These are phyloP conservation scores for Hyphopichia fennica DNA, from an alignment of 1,139 yeast genomes.

Conservation along the genomic window DNA sequence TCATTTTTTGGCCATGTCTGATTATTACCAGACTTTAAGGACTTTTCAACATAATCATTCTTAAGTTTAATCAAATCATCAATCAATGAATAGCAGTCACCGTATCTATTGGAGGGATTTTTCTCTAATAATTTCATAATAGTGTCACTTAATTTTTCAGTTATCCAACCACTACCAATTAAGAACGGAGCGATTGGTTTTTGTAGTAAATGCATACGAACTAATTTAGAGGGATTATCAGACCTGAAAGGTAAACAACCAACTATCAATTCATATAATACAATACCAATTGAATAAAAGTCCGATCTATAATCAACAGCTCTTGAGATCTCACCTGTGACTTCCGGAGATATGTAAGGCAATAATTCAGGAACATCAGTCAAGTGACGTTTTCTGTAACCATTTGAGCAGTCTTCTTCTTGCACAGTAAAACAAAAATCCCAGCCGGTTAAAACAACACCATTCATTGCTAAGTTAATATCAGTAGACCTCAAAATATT, in stretches of 20 bases:
- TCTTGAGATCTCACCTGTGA: slow-evolving; percentile 40
- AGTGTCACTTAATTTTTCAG: slow-evolving; percentile 36
- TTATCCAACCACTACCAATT: slow-evolving; percentile 34
- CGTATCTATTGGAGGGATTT: slow-evolving; percentile 42
- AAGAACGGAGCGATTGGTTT: slow-evolving; percentile 41
- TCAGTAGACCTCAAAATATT: slow-evolving; percentile 34
- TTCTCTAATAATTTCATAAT: slow-evolving; percentile 48
- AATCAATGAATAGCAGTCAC: slow-evolving; percentile 35
- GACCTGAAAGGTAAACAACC: slow-evolving; percentile 49
- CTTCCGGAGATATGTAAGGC: slow-evolving; percentile 56
- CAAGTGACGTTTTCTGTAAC: slow-evolving; percentile 30
- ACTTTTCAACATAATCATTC: slow-evolving; percentile 17
- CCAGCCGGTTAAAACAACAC: slow-evolving; percentile 49
- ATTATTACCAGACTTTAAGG: background rate
- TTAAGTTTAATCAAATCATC: slow-evolving; percentile 33
- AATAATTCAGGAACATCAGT: slow-evolving; percentile 35
- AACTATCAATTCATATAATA: slow-evolving; percentile 48
- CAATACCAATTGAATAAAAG: slow-evolving; percentile 51
- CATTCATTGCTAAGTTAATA: slow-evolving; percentile 17
- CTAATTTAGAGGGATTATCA: slow-evolving; percentile 40
- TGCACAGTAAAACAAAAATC: slow-evolving; percentile 48
- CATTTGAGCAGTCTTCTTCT: slow-evolving; percentile 42
- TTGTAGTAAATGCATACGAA: slow-evolving; percentile 43
- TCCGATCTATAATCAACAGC: slow-evolving; percentile 52
- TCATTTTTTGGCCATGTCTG: background rate